Evolutionary conservation across 768 basidiomycete species (phyloP).

Genomic region (Hydnum rufescens): DNA sequence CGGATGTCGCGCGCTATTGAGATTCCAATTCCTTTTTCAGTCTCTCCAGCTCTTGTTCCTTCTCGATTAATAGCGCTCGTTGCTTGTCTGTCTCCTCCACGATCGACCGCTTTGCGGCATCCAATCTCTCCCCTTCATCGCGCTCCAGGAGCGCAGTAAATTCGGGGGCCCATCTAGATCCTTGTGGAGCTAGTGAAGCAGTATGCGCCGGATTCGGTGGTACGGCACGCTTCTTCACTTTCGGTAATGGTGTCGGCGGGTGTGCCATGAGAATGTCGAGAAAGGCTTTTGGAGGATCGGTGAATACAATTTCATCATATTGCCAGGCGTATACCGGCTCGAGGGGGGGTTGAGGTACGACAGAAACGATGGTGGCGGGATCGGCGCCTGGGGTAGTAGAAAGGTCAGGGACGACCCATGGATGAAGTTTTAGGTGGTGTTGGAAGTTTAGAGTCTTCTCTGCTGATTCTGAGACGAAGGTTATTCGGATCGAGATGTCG

Average conservation of each 20-base stretch:
- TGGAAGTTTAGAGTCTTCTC: conserved; percentile 78
- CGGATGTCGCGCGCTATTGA: no score
- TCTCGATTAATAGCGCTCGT: conserved; percentile 45
- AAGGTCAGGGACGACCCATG: conserved; percentile 30
- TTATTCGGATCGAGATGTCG: conserved; percentile 81
- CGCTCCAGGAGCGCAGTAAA: conserved; percentile 72
- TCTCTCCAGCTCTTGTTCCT: conserved; percentile 61
- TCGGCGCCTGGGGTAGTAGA: conserved; percentile 29
- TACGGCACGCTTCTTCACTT: conserved; percentile 34
- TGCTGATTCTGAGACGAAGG: conserved; percentile 71
- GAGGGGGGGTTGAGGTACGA: conserved; percentile 22
- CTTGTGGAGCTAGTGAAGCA: conserved; percentile 34
- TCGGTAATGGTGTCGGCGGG: conserved; percentile 67
- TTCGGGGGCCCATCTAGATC: conserved; percentile 46
- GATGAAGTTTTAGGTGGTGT: conserved; percentile 91
- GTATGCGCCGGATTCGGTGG: conserved; percentile 54
- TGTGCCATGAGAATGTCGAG: conserved; percentile 61
- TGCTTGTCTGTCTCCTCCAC: conserved; percentile 60
- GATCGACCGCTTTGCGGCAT: conserved; percentile 51
- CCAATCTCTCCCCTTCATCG: conserved; percentile 64
- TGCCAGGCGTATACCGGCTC: conserved; percentile 88
- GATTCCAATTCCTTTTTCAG: conserved; percentile 36
- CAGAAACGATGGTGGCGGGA: conserved; percentile 38
- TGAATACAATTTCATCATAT: conserved; percentile 95
- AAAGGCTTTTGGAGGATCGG: conserved; percentile 79